phyloP scores from a whole-genome alignment of 306 rosid genomes.

The Prunus dulcis region DNA sequence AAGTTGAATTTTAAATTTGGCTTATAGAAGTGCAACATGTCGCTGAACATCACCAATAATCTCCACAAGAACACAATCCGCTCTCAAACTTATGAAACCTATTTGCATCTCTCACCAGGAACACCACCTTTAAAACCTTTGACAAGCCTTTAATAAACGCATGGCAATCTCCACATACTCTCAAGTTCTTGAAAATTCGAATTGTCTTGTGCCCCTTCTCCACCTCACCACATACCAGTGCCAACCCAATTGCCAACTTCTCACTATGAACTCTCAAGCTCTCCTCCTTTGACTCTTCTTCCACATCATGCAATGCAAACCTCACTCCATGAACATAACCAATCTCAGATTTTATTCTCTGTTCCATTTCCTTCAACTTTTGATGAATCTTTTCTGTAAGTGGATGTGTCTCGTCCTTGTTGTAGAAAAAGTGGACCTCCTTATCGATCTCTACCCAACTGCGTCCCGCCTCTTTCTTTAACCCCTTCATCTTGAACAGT shows the following conservation, averaged over 20 bases:
- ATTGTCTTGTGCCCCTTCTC: conserved; percentile 26
- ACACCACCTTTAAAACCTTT: conserved; percentile 40
- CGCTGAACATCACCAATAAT: conserved; percentile 44
- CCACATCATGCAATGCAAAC: conserved; percentile 59
- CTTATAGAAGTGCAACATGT: no score
- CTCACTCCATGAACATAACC: conserved; percentile 45
- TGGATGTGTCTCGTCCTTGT: conserved; percentile 48
- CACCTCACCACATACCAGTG: conserved; percentile 37
- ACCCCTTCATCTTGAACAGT: conserved; percentile 41
- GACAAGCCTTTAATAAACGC: conserved; percentile 53
- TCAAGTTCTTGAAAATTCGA: conserved; percentile 59
- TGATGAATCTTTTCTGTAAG: conserved; percentile 45
- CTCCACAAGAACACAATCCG: conserved; percentile 58
- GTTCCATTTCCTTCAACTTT: conserved; percentile 51
- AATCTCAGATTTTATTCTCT: conserved; percentile 44
- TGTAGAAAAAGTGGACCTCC: conserved; percentile 55
- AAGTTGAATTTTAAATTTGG: no score
- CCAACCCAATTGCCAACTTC: conserved; percentile 68
- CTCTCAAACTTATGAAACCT: conserved; percentile 59
- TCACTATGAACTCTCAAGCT: conserved; percentile 65
- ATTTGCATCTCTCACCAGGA: conserved; percentile 60
- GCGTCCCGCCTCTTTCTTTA: conserved; percentile 60
- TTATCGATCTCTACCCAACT: conserved; percentile 70
- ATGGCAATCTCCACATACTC: conserved; percentile 63
- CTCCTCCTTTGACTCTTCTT: conserved; percentile 60